These are phyloP conservation scores for Mortierella alpina DNA, from an alignment of 192 early-diverging fungal species.

Conservation along the genomic window DNA sequence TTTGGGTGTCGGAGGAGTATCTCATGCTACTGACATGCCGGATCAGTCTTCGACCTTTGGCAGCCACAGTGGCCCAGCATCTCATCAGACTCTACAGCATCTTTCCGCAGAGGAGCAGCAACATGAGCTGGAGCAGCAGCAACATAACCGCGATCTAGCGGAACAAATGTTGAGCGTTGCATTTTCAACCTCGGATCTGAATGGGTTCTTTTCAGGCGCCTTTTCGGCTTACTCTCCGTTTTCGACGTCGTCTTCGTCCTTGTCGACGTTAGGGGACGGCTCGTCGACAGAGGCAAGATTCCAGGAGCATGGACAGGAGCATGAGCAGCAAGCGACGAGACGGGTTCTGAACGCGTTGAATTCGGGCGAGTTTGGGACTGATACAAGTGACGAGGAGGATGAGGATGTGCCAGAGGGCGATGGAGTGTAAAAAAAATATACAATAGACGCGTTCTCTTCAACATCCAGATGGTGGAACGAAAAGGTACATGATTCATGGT, in stretches of 20 bases:
- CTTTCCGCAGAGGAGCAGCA: slow-evolving; percentile 21
- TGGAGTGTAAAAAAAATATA: not conserved
- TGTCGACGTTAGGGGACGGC: slow-evolving; percentile 1
- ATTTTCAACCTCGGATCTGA: slow-evolving; percentile 33
- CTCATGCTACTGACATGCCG: not conserved
- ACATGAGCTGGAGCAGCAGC: slow-evolving; percentile 37
- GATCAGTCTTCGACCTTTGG: not conserved
- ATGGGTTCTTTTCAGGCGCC: not conserved
- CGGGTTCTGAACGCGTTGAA: slow-evolving; percentile 28
- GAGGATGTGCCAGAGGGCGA: not conserved
- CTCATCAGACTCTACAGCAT: not conserved
- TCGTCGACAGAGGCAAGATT: slow-evolving; percentile 4
- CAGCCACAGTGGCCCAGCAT: too few relatives aligned
- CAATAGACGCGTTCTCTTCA: not conserved
- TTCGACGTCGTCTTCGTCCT: not conserved
- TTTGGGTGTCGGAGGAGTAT: not conserved
- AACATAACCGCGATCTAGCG: slow-evolving; percentile 40
- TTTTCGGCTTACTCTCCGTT: not conserved
- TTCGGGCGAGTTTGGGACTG: slow-evolving; percentile 9
- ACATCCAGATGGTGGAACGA: not conserved
- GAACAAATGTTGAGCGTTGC: slow-evolving; percentile 46
- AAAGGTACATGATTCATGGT: not conserved
- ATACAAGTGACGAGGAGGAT: slow-evolving; percentile 11
- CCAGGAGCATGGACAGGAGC: not conserved
- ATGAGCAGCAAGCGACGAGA: slow-evolving; percentile 34